Base-by-base conservation (phyloP, 2,329 filamentous ascomycete species). In the Fusarium sarcochroum region DNA sequence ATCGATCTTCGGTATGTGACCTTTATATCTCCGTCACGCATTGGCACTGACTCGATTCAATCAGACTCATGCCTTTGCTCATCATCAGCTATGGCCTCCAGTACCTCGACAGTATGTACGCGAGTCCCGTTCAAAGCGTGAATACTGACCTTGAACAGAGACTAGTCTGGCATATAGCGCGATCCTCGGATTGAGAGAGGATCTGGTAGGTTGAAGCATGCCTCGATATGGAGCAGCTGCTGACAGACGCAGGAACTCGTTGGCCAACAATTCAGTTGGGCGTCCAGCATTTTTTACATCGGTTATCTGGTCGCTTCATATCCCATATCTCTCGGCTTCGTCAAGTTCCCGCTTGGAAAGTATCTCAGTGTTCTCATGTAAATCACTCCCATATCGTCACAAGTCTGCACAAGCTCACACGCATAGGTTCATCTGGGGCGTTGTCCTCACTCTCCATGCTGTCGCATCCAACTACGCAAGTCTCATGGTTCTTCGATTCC, bases 251-350 rank as follows among this genome's bases (percentile, higher is more conserved):
- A 60, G 57, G 7, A 54, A 17, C 56, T 62, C 4, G 46, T 61
- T 1, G 58, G 58, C 1, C 58, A 62, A 0, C 56, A 62, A 35
- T 62, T 61, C 27, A 61, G 56, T 14, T 62, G 58, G 58, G 56
- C 58, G 1, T 62, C 58, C 0, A 61, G 56, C 1, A 59, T 62
- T 6, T 62, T 62, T 25, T 62, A 62, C 34, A 61, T 62, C 35
- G 56, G 58, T 7, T 62, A 62, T 13, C 58, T 62, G 15, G 58
- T 62, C 1, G 58, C 58, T 3, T 61, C 56, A 4, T 62, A 62
- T 3, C 58, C 58, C 6, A 62, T 62, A 1, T 62, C 58, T 2
- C 46, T 62, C 21, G 58, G 58, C 17, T 61, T 61, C 21, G 58
- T 62, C 34, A 62, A 62, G 15, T 62, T 62, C 5, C 58, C 58